Evolutionary conservation across 1,139 yeast species (phyloP), one percentile per base, ranked within the genome.

Genomic region (Candida pseudoviswanathii): DNA sequence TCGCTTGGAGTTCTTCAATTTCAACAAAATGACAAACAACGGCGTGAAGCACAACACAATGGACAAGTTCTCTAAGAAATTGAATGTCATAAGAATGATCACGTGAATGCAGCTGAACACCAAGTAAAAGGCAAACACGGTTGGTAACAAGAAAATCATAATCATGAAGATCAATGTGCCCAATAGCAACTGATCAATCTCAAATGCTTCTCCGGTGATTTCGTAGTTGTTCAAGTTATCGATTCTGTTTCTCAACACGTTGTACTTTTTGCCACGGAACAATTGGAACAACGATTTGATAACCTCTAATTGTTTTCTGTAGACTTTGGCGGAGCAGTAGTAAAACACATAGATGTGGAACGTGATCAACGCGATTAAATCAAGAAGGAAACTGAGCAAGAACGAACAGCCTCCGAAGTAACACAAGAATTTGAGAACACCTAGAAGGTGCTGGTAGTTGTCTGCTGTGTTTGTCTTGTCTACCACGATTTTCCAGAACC

Each of bases 131-230:
- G 95, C 95, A 61, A 86, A 67, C 3, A 90, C 87, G 0, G 99
- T 94, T 1, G 99, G 99, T 46, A 91, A 67, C 43, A 95, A 71
- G 56, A 91, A 88, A 0, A 87, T 69, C 52, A 90, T 71, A 16
- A 92, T 82, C 54, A 95, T 90, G 68, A 94, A 94, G 31, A 94
- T 67, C 51, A 95, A 77, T 0, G 97, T 94, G 0, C 99, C 99
- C 64, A 94, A 71, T 47, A 95, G 72, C 51, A 94, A 73, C 61
- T 92, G 97, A 64, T 94, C 97, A 34, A 92, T 72, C 51, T 89
- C 94, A 64, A 89, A 92, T 57, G 81, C 78, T 56, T 85, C 82
- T 8, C 47, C 41, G 8, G 27, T 38, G 21, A 29, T 37, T n/a
- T 88, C 82, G 46, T 72, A 70, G 51, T 66, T 70, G 52, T 75